These are phyloP conservation scores for Cyphellophora attinorum DNA, from an alignment of 2,329 filamentous ascomycete species.

Conservation along the genomic window DNA sequence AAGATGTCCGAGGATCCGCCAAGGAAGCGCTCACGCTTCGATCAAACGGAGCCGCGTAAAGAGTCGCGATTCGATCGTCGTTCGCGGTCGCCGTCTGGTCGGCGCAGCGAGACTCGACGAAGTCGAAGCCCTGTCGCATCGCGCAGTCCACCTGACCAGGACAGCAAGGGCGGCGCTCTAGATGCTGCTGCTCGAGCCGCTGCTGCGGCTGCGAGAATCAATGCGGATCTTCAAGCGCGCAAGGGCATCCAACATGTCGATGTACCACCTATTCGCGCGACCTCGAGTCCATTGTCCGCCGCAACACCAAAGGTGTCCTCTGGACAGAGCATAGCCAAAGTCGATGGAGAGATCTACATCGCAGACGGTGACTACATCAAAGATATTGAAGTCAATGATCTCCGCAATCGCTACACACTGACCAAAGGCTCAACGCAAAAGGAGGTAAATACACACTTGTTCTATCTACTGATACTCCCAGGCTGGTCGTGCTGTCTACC, in stretches of 20 bases:
- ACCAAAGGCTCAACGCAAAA: constrained; percentile 97
- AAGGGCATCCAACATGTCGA: constrained; percentile 87
- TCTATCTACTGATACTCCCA: constrained; percentile 44
- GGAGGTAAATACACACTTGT: constrained; percentile 77
- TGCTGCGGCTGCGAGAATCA: constrained; percentile 81
- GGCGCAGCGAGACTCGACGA: constrained; percentile 59
- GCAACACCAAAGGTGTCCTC: constrained; percentile 35
- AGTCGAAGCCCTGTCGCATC: constrained; percentile 62
- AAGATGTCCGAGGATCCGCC: constrained; percentile 20
- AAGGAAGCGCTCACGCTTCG: constrained; percentile 80
- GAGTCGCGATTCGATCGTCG: constrained; percentile 81
- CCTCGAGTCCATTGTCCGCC: constrained; percentile 9
- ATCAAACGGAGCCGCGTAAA: constrained; percentile 72
- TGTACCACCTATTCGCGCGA: constrained; percentile 64
- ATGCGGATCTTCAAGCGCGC: constrained; percentile 72
- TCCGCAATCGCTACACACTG: constrained; percentile 91
- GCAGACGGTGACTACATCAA: constrained; percentile 97
- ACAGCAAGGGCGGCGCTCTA: background rate
- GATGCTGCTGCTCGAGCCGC: constrained; percentile 37
- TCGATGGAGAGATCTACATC: constrained; percentile 85
- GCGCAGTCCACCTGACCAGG: constrained; percentile 32
- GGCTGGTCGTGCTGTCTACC: constrained; percentile 1
- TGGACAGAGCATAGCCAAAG: constrained; percentile 42
- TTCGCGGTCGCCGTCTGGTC: constrained; percentile 68
- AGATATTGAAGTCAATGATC: constrained; percentile 97